Percentiles rank a stretch among this genome's conserved stretches.
Conservation (phyloP, 2,329 filamentous ascomycete species). For the Ophiostoma perfectum region DNA sequence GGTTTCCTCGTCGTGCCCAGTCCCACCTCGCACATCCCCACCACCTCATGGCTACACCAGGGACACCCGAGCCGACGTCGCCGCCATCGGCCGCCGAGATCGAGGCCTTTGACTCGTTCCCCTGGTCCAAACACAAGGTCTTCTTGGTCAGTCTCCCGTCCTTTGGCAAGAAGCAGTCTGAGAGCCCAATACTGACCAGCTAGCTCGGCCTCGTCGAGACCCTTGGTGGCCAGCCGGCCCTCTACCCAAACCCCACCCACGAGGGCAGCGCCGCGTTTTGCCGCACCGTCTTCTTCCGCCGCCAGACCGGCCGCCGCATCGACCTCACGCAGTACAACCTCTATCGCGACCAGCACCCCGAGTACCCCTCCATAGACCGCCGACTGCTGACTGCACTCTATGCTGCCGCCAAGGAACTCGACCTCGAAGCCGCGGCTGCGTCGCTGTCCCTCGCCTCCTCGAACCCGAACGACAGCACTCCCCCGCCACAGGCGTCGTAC, state of each 20-base stretch:
- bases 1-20: neutral
- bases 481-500: neutral
- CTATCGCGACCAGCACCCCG: slow-evolving; percentile 22
- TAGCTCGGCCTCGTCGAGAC: slow-evolving; percentile 28
- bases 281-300: slow-evolving; percentile 28
- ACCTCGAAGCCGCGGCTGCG: neutral
- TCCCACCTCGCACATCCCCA: neutral
- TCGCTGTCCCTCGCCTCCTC: neutral
- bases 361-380: slow-evolving; percentile 26
- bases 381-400: slow-evolving; percentile 26
- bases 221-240: slow-evolving; percentile 27
- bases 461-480: no score
- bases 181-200: neutral
- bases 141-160: slow-evolving; percentile 24
- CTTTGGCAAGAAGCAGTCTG: no score
- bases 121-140: slow-evolving; percentile 27
- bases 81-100: slow-evolving; percentile 20
- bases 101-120: slow-evolving; percentile 27
- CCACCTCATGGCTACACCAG: slow-evolving; percentile 18
- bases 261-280: slow-evolving; percentile 27
- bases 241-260: slow-evolving; percentile 26
- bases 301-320: slow-evolving; percentile 25
- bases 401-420: slow-evolving; percentile 30
- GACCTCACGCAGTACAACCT: slow-evolving; percentile 27
- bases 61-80: neutral